These are phyloP conservation scores for Didymella keratinophila DNA, from an alignment of 2,329 filamentous ascomycete species.

Conservation along the genomic window DNA sequence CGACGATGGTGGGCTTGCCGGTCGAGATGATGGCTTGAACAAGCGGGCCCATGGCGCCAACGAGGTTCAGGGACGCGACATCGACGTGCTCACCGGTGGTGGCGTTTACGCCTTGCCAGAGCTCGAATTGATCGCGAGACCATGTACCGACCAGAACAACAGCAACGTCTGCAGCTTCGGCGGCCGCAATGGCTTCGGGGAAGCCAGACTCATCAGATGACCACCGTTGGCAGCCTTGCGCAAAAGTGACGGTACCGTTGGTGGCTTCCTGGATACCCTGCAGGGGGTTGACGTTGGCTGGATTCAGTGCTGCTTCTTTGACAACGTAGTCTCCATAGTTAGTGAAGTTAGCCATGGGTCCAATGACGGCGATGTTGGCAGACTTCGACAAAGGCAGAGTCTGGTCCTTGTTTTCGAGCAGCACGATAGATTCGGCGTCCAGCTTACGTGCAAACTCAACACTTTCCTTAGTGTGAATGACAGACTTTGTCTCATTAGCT, in stretches of 20 bases:
- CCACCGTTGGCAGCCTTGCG: constrained; percentile 76
- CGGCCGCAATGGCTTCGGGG: constrained; percentile 69
- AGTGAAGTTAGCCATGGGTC: constrained; percentile 69
- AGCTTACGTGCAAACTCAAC: constrained; percentile 69
- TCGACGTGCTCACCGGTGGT: constrained; percentile 81
- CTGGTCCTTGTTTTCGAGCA: constrained; percentile 74
- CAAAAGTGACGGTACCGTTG: constrained; percentile 69
- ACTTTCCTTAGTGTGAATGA: constrained; percentile 69
- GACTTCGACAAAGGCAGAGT: constrained; percentile 71
- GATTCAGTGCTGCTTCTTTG: constrained; percentile 64
- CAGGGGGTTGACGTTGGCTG: constrained; percentile 71
- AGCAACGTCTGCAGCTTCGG: constrained; percentile 72
- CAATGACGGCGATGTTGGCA: constrained; percentile 75
- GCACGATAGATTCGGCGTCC: constrained; percentile 73
- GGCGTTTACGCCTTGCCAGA: constrained; percentile 75
- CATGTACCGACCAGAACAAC: constrained; percentile 79
- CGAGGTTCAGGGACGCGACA: constrained; percentile 67
- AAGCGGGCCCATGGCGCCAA: constrained; percentile 73
- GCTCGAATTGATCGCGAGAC: constrained; percentile 75
- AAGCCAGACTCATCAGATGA: constrained; percentile 74
- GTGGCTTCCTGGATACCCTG: constrained; percentile 70
- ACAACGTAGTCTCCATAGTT: constrained; percentile 79
- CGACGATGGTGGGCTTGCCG: constrained; percentile 71
- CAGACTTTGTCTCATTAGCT: constrained; percentile 61
- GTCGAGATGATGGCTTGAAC: constrained; percentile 73